phyloP scores from a whole-genome alignment of 345 rosid species.

The Mercurialis annua region DNA sequence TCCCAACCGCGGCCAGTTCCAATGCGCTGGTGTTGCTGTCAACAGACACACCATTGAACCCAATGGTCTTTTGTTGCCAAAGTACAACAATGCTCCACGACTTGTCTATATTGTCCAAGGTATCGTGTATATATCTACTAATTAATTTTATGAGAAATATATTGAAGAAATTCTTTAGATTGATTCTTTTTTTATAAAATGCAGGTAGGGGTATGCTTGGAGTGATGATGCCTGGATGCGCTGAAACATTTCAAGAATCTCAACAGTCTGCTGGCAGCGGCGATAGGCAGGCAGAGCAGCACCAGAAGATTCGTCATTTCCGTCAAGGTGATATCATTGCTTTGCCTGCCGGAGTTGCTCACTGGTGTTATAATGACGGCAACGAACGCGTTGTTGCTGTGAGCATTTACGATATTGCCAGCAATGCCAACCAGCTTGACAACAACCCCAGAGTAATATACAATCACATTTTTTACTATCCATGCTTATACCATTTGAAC shows the following conservation, averaged over 20 bases:
- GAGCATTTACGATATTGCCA: conserved; percentile 35
- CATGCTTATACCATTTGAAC: too few species aligned
- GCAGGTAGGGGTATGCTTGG: conserved; percentile 50
- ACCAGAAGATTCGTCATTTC: conserved; percentile 53
- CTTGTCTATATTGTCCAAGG: conserved; percentile 54
- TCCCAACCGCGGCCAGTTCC: too few species aligned
- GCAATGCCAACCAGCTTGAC: conserved; percentile 64
- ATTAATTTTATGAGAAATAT: too few species aligned
- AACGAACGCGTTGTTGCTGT: conserved; percentile 41
- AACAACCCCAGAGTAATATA: too few species aligned
- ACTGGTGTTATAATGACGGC: too few species aligned
- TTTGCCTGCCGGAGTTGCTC: conserved; percentile 50
- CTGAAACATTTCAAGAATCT: too few species aligned
- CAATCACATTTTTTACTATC: too few species aligned
- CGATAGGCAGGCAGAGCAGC: conserved; percentile 43
- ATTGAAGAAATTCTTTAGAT: too few species aligned
- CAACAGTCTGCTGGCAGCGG: conserved; percentile 28
- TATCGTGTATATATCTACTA: too few species aligned
- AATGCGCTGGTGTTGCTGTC: conserved; percentile 50
- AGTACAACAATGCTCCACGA: conserved; percentile 37
- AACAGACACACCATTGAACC: conserved; percentile 37
- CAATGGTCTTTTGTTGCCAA: conserved; percentile 58
- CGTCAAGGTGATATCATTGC: conserved; percentile 50
- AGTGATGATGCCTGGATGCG: conserved; percentile 51
- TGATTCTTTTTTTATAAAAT: too few species aligned